phyloP scores from a whole-genome alignment of 768 basidiomycete genomes.

The Lactarius evosmus region DNA sequence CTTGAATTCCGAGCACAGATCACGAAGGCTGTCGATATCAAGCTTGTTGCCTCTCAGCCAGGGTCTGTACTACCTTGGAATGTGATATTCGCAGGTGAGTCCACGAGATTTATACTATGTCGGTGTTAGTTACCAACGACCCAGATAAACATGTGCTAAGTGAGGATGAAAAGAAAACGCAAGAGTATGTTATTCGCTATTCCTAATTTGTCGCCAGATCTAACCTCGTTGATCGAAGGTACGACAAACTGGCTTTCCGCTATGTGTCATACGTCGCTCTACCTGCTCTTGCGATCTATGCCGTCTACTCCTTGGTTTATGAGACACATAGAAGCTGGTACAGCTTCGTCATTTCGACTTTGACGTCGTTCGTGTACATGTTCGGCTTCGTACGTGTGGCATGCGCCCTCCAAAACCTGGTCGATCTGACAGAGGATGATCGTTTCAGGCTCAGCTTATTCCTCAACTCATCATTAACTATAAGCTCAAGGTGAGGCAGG shows the following conservation, averaged over 20 bases:
- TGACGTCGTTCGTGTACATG: slow-evolving; percentile 92
- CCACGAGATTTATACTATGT: slow-evolving; percentile 23
- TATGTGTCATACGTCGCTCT: slow-evolving; percentile 90
- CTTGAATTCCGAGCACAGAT: slow-evolving; percentile 44
- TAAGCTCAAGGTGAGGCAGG: slow-evolving; percentile 74
- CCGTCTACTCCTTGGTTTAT: slow-evolving; percentile 76
- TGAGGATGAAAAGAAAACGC: slow-evolving; percentile 97
- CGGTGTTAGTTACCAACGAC: slow-evolving; percentile 17
- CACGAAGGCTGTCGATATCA: slow-evolving; percentile 88
- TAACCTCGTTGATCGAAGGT: slow-evolving; percentile 43
- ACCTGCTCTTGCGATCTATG: slow-evolving; percentile 73
- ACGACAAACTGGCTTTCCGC: slow-evolving; percentile 90
- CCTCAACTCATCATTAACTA: slow-evolving; percentile 95
- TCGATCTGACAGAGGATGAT: slow-evolving; percentile 23
- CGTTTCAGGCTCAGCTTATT: slow-evolving; percentile 70
- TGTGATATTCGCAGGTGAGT: slow-evolving; percentile 74
- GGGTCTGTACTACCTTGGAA: slow-evolving; percentile 75
- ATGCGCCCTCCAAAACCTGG: slow-evolving; percentile 25
- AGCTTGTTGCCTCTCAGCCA: slow-evolving; percentile 53
- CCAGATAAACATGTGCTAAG: slow-evolving; percentile 92
- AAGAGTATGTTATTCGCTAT: slow-evolving; percentile 62
- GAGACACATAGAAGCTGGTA: slow-evolving; percentile 94
- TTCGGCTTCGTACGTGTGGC: slow-evolving; percentile 87
- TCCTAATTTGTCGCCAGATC: neutral
- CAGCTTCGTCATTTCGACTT: slow-evolving; percentile 88